Evolutionary conservation across 768 basidiomycete genomes (phyloP), one percentile per base, ranked within the genome.

Genomic region (Pholiota conissans): DNA sequence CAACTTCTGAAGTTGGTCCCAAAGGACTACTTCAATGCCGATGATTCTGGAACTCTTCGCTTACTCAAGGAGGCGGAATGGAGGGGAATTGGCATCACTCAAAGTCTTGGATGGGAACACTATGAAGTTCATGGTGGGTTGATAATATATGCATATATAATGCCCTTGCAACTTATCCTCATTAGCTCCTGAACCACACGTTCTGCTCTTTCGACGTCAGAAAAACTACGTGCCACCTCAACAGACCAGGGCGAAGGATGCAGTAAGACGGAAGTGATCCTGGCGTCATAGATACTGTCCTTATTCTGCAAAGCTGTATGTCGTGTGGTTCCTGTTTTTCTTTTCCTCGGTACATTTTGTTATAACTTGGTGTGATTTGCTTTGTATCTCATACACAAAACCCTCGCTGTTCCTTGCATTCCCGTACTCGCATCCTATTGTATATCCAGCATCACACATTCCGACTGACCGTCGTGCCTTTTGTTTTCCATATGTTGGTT

Each of bases 91-190:
- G 96, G 96, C 8, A 96, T 98, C 61, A 91, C 90, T 39, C 96
- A 99, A 74, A 95, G 92, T 72, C 78, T 96, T 22, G 95, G 95
- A 3, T 98, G 95, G 95, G 91, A 93, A 68, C 95, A 97, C 66
- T 98, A 95, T 66, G 95, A 95, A 77, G 91, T 95, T n/a, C 95
- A 98, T 67, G 91, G 94, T 89, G 61, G 61, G 80, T 49, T 55
- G 11, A 35, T 59, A 13, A n/a, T 47, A 52, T 28, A 52, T 48
- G 20, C 16, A 11, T 8, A 18, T 7, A 8, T 18, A 29, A 18
- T 26, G 5, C 40, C 60, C 55, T 49, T n/a, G n/a, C 34, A 52
- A 24, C 42, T 55, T 18, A 40, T 24, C 29, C 13, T 45, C 49
- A 54, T 30, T 63, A 94, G 93, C 91, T 39, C 94, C 94, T 7